Evolutionary conservation across 2,329 filamentous ascomycete species (phyloP).

Genomic region (Cadophora malorum): DNA sequence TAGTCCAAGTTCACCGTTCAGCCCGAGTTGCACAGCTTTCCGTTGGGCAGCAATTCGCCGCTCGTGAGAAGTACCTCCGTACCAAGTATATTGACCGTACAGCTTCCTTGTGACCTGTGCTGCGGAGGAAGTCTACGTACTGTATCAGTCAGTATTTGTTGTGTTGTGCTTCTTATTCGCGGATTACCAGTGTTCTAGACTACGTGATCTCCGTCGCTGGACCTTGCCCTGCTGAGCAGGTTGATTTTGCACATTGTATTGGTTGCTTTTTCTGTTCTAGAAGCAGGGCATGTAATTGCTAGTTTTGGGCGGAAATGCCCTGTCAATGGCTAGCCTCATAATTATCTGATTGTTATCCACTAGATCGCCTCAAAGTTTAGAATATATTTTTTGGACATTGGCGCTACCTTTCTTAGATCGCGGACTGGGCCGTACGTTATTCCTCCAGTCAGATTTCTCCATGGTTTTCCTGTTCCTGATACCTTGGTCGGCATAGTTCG

Average conservation of each 20-base stretch:
- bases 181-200: background rate
- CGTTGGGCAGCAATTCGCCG: slow-evolving; percentile 16
- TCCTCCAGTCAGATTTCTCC: background rate
- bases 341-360: background rate
- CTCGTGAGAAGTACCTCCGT: slow-evolving; percentile 3
- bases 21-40: slow-evolving; percentile 10
- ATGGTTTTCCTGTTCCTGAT: background rate
- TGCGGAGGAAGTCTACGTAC: slow-evolving; percentile 3
- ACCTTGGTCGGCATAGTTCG: background rate
- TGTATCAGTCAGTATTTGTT: background rate
- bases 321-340: background rate
- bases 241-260: background rate
- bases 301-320: background rate
- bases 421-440: slow-evolving; percentile 4
- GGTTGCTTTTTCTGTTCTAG: background rate
- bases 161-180: slow-evolving; percentile 14
- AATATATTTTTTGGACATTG: background rate
- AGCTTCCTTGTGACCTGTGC: background rate
- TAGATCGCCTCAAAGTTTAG: background rate
- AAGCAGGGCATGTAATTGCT: background rate
- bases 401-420: background rate
- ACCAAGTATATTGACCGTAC: background rate
- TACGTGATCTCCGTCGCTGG: background rate
- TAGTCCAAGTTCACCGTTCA: background rate
- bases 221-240: background rate